Percentiles rank a stretch among this genome's conserved stretches.
Conservation (phyloP, 495 filamentous ascomycete species). For the Arthonia radiata region DNA sequence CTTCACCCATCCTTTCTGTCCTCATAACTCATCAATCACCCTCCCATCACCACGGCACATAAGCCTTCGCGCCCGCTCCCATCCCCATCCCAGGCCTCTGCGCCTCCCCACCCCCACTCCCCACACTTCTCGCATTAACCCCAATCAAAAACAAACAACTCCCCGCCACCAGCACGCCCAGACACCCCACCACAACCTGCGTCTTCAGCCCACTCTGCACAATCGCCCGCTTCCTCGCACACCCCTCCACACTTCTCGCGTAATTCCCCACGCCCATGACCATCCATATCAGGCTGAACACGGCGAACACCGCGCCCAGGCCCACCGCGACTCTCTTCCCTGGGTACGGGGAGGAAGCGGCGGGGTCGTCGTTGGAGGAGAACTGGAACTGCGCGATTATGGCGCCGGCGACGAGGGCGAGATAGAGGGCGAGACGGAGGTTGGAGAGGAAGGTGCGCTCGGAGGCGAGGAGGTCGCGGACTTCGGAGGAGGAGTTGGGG, state of each 20-base stretch:
- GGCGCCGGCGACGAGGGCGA: constrained; percentile 68
- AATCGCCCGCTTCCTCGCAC: constrained; percentile 48
- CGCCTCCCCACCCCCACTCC: too few relatives aligned
- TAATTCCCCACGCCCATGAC: constrained; percentile 65
- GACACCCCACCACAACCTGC: too few relatives aligned
- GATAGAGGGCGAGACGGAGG: constrained; percentile 74
- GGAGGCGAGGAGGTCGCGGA: constrained; percentile 41
- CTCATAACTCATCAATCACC: too few relatives aligned
- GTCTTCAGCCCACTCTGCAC: constrained; percentile 92
- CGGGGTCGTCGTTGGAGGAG: constrained; percentile 42
- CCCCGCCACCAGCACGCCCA: too few relatives aligned
- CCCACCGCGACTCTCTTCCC: constrained; percentile 61
- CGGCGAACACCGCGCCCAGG: constrained; percentile 73
- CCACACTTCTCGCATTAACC: too few relatives aligned
- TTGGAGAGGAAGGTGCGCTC: constrained; percentile 72
- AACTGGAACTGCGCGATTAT: constrained; percentile 89
- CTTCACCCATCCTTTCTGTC: too few relatives aligned
- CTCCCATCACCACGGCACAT: too few relatives aligned
- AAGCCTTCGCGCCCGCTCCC: too few relatives aligned
- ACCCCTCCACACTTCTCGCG: constrained; percentile 64
- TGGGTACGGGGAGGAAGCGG: too few relatives aligned
- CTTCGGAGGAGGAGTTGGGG: constrained; percentile 69
- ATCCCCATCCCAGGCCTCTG: too few relatives aligned
- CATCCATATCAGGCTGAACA: constrained; percentile 49
- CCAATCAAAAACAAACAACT: too few relatives aligned